Evolutionary conservation across 2,329 filamentous ascomycete species (phyloP).

Genomic region (Furcasterigmium sp.): DNA sequence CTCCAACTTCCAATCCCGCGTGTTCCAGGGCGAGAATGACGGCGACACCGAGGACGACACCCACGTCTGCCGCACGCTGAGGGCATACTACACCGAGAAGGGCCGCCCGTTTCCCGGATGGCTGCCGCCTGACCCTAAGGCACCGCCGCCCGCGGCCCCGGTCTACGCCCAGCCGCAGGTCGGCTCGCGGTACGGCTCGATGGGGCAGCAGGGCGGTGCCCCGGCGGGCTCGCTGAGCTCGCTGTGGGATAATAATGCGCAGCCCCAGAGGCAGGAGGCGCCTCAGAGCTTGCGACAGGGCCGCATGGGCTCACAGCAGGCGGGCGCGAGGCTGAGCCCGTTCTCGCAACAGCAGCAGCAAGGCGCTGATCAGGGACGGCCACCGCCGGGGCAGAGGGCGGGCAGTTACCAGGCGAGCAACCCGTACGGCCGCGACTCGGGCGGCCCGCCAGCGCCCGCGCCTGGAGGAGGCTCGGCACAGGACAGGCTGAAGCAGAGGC

Average conservation of each 20-base stretch:
- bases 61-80: conserved; percentile 87
- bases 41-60: conserved; percentile 84
- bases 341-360: conserved; percentile 15
- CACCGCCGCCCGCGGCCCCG: conserved; percentile 49
- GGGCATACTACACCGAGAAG: conserved; percentile 89
- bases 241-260: conserved; percentile 48
- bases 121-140: conserved; percentile 87
- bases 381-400: conserved; percentile 66
- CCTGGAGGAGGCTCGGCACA: conserved; percentile 58
- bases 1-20: conserved; percentile 61
- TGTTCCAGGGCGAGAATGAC: conserved; percentile 61
- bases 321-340: conserved; percentile 22
- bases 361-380: conserved; percentile 38
- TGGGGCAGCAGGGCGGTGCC: conserved; percentile 17
- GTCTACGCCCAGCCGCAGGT: conserved; percentile 45
- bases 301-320: conserved; percentile 20
- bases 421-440: conserved; percentile 25
- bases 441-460: conserved; percentile 23
- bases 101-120: conserved; percentile 75
- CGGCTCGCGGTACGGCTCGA: conserved; percentile 45
- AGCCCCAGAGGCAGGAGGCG: conserved; percentile 24
- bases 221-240: conserved; percentile 41
- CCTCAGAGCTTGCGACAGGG: conserved; percentile 40
- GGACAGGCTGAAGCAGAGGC: conserved; percentile 73
- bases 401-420: conserved; percentile 65